phyloP scores from a whole-genome alignment of 2,329 filamentous ascomycete genomes.

The Alternaria triticina region DNA sequence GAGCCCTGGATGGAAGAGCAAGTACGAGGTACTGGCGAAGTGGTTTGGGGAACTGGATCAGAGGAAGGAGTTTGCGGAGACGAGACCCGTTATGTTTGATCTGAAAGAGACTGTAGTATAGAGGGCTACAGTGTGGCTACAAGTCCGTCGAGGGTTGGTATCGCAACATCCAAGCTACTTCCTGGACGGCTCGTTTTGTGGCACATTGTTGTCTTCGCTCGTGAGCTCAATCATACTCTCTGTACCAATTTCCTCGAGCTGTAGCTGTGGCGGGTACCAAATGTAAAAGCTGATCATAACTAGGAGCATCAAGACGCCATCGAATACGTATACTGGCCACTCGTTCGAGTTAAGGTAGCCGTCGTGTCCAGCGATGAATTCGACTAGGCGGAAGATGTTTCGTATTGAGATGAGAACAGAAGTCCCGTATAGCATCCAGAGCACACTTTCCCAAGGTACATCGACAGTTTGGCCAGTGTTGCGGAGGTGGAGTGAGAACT shows the following conservation, averaged over 20 bases:
- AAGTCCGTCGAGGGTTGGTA: not conserved
- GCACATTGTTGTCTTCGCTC: not conserved
- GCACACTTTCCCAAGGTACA: slow-evolving; percentile 39
- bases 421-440: slow-evolving; percentile 46
- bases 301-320: slow-evolving; percentile 53
- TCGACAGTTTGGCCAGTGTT: not conserved
- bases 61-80: slow-evolving; percentile 22
- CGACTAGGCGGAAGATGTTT: slow-evolving; percentile 55
- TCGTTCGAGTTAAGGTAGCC: slow-evolving; percentile 58
- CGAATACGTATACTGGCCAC: slow-evolving; percentile 59
- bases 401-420: slow-evolving; percentile 53
- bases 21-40: slow-evolving; percentile 13
- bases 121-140: not conserved
- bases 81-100: slow-evolving; percentile 24
- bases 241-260: not conserved
- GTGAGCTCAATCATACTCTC: slow-evolving; percentile 15
- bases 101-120: slow-evolving; percentile 20
- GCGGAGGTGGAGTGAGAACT: slow-evolving; percentile 25
- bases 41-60: slow-evolving; percentile 18
- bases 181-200: not conserved
- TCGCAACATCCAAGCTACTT: not conserved
- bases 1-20: slow-evolving; percentile 10
- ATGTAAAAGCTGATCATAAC: slow-evolving; percentile 14
- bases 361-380: slow-evolving; percentile 47
- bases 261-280: slow-evolving; percentile 15